Evolutionary conservation across 2,329 filamentous ascomycete genomes (phyloP).

Genomic region (Botrytis elliptica): DNA sequence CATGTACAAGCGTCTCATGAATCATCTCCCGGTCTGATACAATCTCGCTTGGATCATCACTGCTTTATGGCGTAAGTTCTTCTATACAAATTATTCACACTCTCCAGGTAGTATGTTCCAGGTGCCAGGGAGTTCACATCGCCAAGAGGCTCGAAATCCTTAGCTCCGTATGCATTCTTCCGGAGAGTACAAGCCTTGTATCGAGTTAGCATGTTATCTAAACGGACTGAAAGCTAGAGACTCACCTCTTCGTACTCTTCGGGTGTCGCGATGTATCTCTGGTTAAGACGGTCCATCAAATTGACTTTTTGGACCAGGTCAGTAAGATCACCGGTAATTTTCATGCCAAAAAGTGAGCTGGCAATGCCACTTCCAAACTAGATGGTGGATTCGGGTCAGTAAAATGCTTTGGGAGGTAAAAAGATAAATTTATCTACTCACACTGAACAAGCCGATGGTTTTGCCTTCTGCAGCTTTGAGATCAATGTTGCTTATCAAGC

Average conservation of each 20-base stretch:
- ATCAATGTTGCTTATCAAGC: constrained; percentile 7
- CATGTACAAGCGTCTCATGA: not conserved
- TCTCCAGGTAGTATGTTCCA: not conserved
- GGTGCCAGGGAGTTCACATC: not conserved
- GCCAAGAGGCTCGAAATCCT: not conserved
- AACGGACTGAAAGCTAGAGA: not conserved
- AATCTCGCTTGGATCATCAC: not conserved
- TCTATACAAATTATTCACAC: not conserved
- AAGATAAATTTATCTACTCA: not conserved
- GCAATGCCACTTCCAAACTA: constrained; percentile 7
- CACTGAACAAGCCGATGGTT: constrained; percentile 8
- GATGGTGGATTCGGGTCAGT: not conserved
- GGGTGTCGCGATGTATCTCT: not conserved
- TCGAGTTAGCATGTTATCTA: not conserved
- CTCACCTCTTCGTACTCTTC: constrained; percentile 2
- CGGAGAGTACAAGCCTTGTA: not conserved
- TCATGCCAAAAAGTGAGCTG: not conserved
- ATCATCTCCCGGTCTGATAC: not conserved
- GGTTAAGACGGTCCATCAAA: constrained; percentile 2
- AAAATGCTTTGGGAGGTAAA: not conserved
- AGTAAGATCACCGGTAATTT: not conserved
- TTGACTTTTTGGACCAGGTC: not conserved
- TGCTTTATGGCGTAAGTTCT: not conserved
- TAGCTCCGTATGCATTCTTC: not conserved
- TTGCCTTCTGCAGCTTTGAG: not conserved